Conservation (phyloP, 2,329 filamentous ascomycete genomes). For the Botryosphaeria dothidea region DNA sequence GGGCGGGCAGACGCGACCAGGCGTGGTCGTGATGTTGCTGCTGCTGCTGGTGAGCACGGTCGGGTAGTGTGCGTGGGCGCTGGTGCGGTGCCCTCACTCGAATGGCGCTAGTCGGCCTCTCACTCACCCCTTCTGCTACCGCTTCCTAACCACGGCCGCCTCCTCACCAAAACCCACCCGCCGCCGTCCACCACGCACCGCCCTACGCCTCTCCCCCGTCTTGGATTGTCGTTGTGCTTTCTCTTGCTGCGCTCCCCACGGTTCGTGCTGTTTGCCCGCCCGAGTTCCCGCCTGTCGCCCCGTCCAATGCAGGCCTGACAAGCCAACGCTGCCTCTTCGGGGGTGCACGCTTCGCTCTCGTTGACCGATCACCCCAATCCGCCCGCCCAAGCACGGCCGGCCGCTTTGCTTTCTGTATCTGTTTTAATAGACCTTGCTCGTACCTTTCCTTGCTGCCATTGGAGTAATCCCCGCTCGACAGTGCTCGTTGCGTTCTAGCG, state of each 20-base stretch:
- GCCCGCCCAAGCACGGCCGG: slow-evolving; percentile 24
- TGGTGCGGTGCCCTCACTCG: slow-evolving; percentile 6
- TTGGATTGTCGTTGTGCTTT: slow-evolving; percentile 16
- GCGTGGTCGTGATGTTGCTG: not conserved
- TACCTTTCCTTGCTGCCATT: slow-evolving; percentile 27
- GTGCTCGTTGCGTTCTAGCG: slow-evolving; percentile 21
- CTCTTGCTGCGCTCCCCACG: slow-evolving; percentile 5
- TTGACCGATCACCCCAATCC: slow-evolving; percentile 11
- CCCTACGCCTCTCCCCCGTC: slow-evolving; percentile 8
- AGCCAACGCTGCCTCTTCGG: slow-evolving; percentile 19
- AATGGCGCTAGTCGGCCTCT: slow-evolving; percentile 11
- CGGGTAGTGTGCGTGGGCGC: not conserved
- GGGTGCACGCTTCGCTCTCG: slow-evolving; percentile 17
- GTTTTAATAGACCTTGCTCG: slow-evolving; percentile 38
- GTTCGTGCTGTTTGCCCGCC: slow-evolving; percentile 15
- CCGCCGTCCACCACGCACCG: slow-evolving; percentile 5
- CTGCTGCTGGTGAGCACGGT: too few relatives aligned
- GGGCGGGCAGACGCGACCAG: not conserved
- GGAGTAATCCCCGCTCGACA: slow-evolving; percentile 30
- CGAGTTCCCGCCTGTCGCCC: slow-evolving; percentile 8
- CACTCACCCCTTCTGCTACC: slow-evolving; percentile 16
- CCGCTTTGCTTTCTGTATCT: slow-evolving; percentile 36
- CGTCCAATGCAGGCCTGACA: slow-evolving; percentile 21
- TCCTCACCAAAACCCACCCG: slow-evolving; percentile 16
- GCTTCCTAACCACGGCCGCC: slow-evolving; percentile 14